phyloP scores from a whole-genome alignment of 75 land plant genomes.

The Ceratopteris richardii region DNA sequence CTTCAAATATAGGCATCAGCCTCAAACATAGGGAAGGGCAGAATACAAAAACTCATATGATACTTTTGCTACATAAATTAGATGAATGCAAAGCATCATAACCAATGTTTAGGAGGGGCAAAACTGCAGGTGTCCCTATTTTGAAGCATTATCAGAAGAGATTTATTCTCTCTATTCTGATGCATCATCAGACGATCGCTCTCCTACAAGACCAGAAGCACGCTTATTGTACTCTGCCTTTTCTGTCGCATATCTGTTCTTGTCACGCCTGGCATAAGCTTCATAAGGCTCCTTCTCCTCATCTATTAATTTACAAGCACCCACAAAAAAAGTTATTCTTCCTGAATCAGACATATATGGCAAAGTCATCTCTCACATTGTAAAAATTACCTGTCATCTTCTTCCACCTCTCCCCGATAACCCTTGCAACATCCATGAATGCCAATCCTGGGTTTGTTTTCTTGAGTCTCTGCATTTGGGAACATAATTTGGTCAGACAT shows the following conservation, averaged over 20 bases:
- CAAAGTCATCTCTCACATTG: too few relatives aligned
- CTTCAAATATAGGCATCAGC: too few relatives aligned
- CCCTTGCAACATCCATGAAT: conserved; percentile 26
- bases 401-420: conserved; percentile 43
- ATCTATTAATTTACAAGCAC: conserved; percentile 1
- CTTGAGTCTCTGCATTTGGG: conserved; percentile 26
- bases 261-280: conserved; percentile 27
- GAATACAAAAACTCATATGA: too few relatives aligned
- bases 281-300: conserved; percentile 44
- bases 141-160: too few relatives aligned
- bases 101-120: too few relatives aligned
- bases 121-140: too few relatives aligned
- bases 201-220: not conserved
- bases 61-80: too few relatives aligned
- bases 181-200: not conserved
- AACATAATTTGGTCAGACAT: not conserved
- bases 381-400: conserved; percentile 31
- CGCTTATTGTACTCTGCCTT: conserved; percentile 25
- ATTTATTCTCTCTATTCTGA: too few relatives aligned
- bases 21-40: too few relatives aligned
- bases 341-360: too few relatives aligned
- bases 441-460: conserved; percentile 20
- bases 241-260: conserved; percentile 31
- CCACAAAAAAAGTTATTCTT: not conserved
- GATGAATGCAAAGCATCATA: too few relatives aligned